Evolutionary conservation across 257 asterid species (phyloP).

Genomic region (Solanum sejunctum): DNA sequence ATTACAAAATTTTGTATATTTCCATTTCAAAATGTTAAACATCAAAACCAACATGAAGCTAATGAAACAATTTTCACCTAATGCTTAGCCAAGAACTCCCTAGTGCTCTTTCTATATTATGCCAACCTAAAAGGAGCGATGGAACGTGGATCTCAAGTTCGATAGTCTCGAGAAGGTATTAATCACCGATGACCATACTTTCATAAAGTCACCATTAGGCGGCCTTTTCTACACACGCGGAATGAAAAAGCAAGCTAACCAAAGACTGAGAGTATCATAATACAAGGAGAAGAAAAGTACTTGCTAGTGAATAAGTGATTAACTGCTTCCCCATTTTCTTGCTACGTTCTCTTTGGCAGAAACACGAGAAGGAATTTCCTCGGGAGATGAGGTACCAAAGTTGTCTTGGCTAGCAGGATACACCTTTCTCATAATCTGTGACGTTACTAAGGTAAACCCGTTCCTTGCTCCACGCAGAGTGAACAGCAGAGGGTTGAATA

Average conservation of each 20-base stretch:
- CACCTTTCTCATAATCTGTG: conserved; percentile 25
- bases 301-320: conserved; percentile 1
- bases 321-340: conserved; percentile 81
- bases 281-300: not conserved
- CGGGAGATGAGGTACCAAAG: conserved; percentile 15
- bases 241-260: not conserved
- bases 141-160: not conserved
- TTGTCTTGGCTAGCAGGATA: conserved; percentile 12
- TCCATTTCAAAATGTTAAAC: not conserved
- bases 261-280: not conserved
- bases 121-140: not conserved
- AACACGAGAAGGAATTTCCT: conserved; percentile 26
- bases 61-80: not conserved
- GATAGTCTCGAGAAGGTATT: not conserved
- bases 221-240: not conserved
- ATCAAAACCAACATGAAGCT: not conserved
- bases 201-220: not conserved
- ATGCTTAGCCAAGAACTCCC: too few relatives aligned
- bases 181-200: not conserved
- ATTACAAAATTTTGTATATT: not conserved
- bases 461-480: conserved; percentile 63
- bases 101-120: not conserved
- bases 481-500: conserved; percentile 73
- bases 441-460: conserved; percentile 30
- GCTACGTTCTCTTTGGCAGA: conserved; percentile 69